Evolutionary conservation across 768 basidiomycete species (phyloP), one percentile per base, ranked within the genome.

Genomic region (Kwoniella dejecticola): DNA sequence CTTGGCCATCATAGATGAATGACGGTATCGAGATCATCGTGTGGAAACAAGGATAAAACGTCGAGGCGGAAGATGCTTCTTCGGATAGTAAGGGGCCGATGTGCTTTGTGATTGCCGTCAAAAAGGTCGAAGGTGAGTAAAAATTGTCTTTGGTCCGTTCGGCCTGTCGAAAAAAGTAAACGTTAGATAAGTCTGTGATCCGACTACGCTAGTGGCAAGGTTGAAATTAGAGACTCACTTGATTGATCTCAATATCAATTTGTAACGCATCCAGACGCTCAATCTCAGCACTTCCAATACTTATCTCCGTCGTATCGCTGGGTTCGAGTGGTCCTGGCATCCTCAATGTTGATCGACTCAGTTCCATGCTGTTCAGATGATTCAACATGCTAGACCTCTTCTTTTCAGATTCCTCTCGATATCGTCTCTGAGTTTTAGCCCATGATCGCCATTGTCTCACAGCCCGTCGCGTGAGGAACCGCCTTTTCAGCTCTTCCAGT

Each of bases 261-360:
- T 73, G 66, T 10, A 67, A 45, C 48, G 64, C 64, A 53, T 73
- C 71, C 52, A 67, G n/a, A 33, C 62, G 15, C 21, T 57, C 64
- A 8, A 30, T 40, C 21, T 56, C 41, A 26, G 26, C 27, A 50
- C 31, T 15, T 21, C 17, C 41, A 40, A 33, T 38, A 27, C 58
- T 40, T n/a, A 29, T 8, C 19, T 52, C 27, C 23, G 44, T 19
- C 44, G 23, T 33, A 15, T 52, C 57, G 87, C 82, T 74, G 76
- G 33, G 15, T 15, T 36, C 33, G 15, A 36, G 7, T 36, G 33
- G 15, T 7, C 82, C 84, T 4, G 24, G 33, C 24, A 54, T 17
- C 19, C 11, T 12, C 11, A 45, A 57, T 12, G 29, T 40, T 0
- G 45, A 49, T 26, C 38, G 49, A 24, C 65, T 53, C 41, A 69